Conservation (phyloP, 169 alveolate species). For the Plasmodium adleri region DNA sequence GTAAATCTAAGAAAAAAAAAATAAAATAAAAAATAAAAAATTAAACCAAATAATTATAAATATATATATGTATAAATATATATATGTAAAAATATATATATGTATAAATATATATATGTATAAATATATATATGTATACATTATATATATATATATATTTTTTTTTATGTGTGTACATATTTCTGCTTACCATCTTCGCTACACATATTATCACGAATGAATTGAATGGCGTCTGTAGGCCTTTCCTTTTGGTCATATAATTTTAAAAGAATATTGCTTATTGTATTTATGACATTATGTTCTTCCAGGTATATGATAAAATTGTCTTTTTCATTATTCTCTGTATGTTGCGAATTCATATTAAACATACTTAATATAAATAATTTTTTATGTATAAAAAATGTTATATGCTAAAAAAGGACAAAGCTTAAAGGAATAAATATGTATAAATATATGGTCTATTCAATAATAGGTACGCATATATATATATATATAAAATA, state of each 20-base stretch:
- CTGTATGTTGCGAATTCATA: background rate
- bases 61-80: slow-evolving; percentile 3
- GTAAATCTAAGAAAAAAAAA: slow-evolving; percentile 36
- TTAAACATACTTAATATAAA: too few species aligned
- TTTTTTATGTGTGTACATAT: background rate
- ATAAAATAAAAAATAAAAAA: background rate
- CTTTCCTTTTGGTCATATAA: slow-evolving; percentile 60
- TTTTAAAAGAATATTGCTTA: slow-evolving; percentile 57
- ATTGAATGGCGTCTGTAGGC: slow-evolving; percentile 51
- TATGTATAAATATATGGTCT: too few species aligned
- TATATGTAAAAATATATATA: slow-evolving; percentile 1
- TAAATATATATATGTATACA: slow-evolving; percentile 5
- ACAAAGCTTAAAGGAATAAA: too few species aligned
- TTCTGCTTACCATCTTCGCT: slow-evolving; percentile 13
- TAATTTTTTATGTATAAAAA: too few species aligned
- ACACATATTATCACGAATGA: slow-evolving; percentile 31
- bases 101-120: background rate
- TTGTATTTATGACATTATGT: slow-evolving; percentile 43
- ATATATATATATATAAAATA: too few species aligned
- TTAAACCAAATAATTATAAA: background rate
- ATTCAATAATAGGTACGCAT: too few species aligned
- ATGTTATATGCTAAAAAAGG: too few species aligned
- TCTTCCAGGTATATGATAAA: slow-evolving; percentile 53
- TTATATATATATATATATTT: background rate
- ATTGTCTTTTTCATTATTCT: slow-evolving; percentile 13